These are phyloP conservation scores for Kondoa malvinella DNA, from an alignment of 768 basidiomycete genomes.

Conservation along the genomic window DNA sequence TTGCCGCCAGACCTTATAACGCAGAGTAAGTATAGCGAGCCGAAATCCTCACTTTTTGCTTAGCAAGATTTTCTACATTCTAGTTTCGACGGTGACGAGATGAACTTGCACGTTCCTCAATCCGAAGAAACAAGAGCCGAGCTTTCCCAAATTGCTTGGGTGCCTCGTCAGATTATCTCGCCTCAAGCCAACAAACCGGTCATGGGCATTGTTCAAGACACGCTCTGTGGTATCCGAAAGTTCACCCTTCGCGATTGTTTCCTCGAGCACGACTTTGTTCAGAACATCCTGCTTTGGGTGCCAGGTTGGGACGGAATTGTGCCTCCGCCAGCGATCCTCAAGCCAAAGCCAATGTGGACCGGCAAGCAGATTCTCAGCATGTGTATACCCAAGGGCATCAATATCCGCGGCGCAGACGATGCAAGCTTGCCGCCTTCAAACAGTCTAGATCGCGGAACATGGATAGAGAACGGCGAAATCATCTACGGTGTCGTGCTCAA, in stretches of 20 bases:
- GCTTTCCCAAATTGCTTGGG: slow-evolving; percentile 96
- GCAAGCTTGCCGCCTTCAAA: slow-evolving; percentile 56
- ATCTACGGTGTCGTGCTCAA: slow-evolving; percentile 92
- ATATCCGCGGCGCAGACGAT: slow-evolving; percentile 36
- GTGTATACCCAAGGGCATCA: slow-evolving; percentile 86
- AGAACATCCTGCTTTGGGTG: slow-evolving; percentile 95
- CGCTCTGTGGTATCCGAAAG: slow-evolving; percentile 90
- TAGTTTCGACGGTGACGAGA: slow-evolving; percentile 91
- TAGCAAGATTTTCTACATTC: neutral
- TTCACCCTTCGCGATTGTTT: slow-evolving; percentile 91
- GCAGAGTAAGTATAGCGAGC: slow-evolving; percentile 43
- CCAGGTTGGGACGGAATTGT: slow-evolving; percentile 91
- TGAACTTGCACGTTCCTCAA: slow-evolving; percentile 99
- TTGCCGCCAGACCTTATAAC: slow-evolving; percentile 73
- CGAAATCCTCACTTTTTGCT: neutral
- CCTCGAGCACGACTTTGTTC: slow-evolving; percentile 85
- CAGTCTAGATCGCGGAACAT: slow-evolving; percentile 78
- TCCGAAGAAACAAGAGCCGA: slow-evolving; percentile 97
- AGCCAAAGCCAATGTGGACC: slow-evolving; percentile 93
- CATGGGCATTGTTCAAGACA: slow-evolving; percentile 99
- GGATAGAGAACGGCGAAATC: slow-evolving; percentile 92
- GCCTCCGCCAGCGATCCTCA: slow-evolving; percentile 83
- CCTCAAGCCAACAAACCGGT: slow-evolving; percentile 93
- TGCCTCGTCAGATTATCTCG: slow-evolving; percentile 92
- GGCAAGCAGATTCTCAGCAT: slow-evolving; percentile 91